Conservation (phyloP, 108 stramenopile genomes). For the Pseudonitzschia pungens region DNA sequence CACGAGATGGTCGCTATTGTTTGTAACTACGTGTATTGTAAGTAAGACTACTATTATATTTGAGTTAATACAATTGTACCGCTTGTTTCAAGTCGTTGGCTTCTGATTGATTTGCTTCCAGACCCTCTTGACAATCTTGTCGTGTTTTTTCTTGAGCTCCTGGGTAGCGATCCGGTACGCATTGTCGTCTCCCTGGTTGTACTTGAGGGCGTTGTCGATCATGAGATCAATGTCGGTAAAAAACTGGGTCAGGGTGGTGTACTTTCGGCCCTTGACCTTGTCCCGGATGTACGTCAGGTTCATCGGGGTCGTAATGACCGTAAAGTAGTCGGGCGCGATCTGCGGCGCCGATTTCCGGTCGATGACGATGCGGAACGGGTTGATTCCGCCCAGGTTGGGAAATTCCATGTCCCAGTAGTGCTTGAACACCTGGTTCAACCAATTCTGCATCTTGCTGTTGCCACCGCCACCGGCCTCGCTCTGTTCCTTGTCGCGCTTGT, state of each 20-base stretch:
- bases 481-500: slow-evolving; percentile 14
- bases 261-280: slow-evolving; percentile 63
- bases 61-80: too few species aligned
- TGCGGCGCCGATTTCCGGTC: slow-evolving; percentile 61
- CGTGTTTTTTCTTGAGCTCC: slow-evolving; percentile 59
- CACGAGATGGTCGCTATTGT: too few species aligned
- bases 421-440: slow-evolving; percentile 69
- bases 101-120: slow-evolving; percentile 35
- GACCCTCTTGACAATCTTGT: slow-evolving; percentile 57
- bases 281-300: slow-evolving; percentile 79
- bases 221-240: slow-evolving; percentile 79
- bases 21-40: too few species aligned
- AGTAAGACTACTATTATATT: too few species aligned
- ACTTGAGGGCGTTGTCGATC: slow-evolving; percentile 65
- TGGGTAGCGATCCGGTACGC: slow-evolving; percentile 77
- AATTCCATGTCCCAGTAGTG: slow-evolving; percentile 82
- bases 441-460: slow-evolving; percentile 55
- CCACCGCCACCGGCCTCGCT: slow-evolving; percentile 45
- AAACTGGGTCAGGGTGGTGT: slow-evolving; percentile 62
- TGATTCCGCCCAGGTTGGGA: slow-evolving; percentile 54
- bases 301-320: slow-evolving; percentile 68
- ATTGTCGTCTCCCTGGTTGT: slow-evolving; percentile 69
- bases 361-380: slow-evolving; percentile 86
- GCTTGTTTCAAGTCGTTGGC: slow-evolving; percentile 23
- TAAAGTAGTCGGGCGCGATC: slow-evolving; percentile 78